phyloP scores from a whole-genome alignment of 371 early-diverging fungal species.

The Rhizopus sp. region DNA sequence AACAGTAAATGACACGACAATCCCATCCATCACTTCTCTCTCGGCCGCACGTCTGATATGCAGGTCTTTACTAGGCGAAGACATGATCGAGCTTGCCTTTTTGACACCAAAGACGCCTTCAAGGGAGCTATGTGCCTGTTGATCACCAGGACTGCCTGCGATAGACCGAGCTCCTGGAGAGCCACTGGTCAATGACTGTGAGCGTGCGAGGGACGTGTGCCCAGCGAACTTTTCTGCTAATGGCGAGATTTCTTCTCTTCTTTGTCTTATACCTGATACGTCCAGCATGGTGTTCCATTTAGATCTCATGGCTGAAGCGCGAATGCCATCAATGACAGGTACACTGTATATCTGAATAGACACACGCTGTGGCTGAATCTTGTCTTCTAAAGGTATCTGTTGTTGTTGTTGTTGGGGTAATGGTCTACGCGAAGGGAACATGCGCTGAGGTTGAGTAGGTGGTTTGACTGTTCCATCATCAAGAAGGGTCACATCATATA shows the following conservation, averaged over 20 bases:
- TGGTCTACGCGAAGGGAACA: conserved; percentile 38
- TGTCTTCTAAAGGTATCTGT: conserved; percentile 21
- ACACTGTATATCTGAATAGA: conserved; percentile 61
- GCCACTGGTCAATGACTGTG: conserved; percentile 12
- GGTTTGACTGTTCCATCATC: conserved; percentile 56
- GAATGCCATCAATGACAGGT: conserved; percentile 57
- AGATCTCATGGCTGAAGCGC: conserved; percentile 56
- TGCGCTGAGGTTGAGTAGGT: conserved; percentile 36
- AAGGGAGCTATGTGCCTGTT: conserved; percentile 16
- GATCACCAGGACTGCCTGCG: conserved; percentile 38
- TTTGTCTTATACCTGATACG: conserved; percentile 54
- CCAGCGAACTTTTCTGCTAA: conserved; percentile 16
- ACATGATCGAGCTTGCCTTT: conserved; percentile 1
- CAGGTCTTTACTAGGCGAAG: neutral
- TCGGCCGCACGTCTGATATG: conserved; percentile 26
- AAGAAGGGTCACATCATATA: conserved; percentile 61
- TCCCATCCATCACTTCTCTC: conserved; percentile 53
- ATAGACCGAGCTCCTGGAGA: conserved; percentile 44
- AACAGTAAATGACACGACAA: conserved; percentile 70
- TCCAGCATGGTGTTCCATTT: conserved; percentile 74
- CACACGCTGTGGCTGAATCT: conserved; percentile 53
- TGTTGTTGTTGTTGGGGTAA: conserved; percentile 17
- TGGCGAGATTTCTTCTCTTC: conserved; percentile 37
- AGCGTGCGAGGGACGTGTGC: conserved; percentile 15
- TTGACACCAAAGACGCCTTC: conserved; percentile 36